These are phyloP conservation scores for Hypoxylon lenormandii DNA, from an alignment of 495 filamentous ascomycete species.

Conservation along the genomic window DNA sequence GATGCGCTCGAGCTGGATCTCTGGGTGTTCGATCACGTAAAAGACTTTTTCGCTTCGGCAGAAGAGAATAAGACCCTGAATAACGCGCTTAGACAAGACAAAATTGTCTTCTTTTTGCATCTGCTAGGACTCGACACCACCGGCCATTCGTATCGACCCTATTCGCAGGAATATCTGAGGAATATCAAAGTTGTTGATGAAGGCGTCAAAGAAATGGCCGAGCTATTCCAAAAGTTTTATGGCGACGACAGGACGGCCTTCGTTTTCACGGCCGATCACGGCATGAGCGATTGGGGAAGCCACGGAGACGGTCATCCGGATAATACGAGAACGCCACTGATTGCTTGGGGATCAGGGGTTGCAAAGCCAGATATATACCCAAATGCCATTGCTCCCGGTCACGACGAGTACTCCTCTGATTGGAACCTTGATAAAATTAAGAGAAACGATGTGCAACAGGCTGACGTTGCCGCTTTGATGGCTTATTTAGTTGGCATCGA, in stretches of 20 bases:
- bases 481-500: constrained; percentile 90
- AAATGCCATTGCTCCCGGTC: constrained; percentile 72
- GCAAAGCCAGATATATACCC: constrained; percentile 73
- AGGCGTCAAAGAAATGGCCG: constrained; percentile 83
- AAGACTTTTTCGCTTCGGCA: constrained; percentile 83
- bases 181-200: constrained; percentile 95
- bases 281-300: constrained; percentile 98
- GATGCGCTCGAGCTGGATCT: constrained; percentile 85
- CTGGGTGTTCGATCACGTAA: constrained; percentile 96
- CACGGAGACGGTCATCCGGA: constrained; percentile 98
- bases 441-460: constrained; percentile 91
- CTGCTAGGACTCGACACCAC: constrained; percentile 95
- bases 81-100: constrained; percentile 79
- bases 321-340: constrained; percentile 93
- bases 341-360: constrained; percentile 94
- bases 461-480: constrained; percentile 96
- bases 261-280: constrained; percentile 97
- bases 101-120: constrained; percentile 95
- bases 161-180: constrained; percentile 92
- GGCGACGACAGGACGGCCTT: constrained; percentile 91
- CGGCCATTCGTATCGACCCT: constrained; percentile 88
- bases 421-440: constrained; percentile 85
- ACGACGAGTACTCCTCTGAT: constrained; percentile 91
- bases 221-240: constrained; percentile 89
- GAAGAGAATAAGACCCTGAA: constrained; percentile 80